Percentiles rank a stretch among this genome's conserved stretches.
These are phyloP conservation scores for Lathyrus oleraceus DNA, from an alignment of 306 rosid species.

Conservation along the genomic window DNA sequence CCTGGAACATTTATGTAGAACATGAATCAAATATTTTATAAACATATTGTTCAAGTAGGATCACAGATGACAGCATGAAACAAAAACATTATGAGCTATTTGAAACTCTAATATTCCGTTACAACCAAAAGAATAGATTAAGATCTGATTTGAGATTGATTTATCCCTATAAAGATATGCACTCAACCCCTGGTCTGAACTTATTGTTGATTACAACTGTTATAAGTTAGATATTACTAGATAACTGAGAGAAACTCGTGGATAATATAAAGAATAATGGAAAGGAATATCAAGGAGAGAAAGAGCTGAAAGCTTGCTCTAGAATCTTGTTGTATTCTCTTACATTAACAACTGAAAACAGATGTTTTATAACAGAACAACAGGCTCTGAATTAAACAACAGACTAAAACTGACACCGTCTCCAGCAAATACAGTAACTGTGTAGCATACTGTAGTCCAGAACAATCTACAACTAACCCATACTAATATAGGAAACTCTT, in stretches of 20 bases:
- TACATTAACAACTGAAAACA: too few species aligned
- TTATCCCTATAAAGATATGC: neutral
- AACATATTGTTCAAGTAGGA: conserved; percentile 6
- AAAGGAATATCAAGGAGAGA: too few species aligned
- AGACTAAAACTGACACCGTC: neutral
- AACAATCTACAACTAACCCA: neutral
- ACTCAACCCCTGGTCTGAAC: neutral
- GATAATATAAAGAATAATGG: too few species aligned
- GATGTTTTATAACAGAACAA: too few species aligned
- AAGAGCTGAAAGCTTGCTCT: too few species aligned
- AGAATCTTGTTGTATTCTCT: too few species aligned
- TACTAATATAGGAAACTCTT: neutral
- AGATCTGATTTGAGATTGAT: neutral
- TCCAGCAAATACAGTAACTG: neutral
- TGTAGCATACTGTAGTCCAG: neutral
- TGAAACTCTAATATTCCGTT: neutral
- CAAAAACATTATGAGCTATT: conserved; percentile 3
- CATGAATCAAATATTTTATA: conserved; percentile 16
- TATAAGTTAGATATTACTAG: too few species aligned
- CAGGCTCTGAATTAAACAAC: neutral
- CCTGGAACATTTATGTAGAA: conserved; percentile 46
- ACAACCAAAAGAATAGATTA: neutral
- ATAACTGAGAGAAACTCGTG: too few species aligned
- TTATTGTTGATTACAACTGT: neutral
- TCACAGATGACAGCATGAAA: conserved; percentile 13